Base-by-base conservation (phyloP, 2,329 filamentous ascomycete genomes). In the Graphilbum sp. region DNA sequence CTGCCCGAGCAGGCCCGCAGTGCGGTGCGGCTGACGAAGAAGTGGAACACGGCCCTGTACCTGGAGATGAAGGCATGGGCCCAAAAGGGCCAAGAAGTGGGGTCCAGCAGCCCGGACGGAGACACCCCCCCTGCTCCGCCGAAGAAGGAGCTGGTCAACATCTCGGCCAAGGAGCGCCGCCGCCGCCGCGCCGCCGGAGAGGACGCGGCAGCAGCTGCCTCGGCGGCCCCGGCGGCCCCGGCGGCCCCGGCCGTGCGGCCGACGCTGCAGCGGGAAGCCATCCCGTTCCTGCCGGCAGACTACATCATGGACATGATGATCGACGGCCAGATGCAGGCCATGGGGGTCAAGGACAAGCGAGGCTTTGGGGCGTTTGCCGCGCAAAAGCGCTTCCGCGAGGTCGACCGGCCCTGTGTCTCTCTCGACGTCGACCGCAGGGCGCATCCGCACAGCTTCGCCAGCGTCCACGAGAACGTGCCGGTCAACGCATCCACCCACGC, bases 1-100 rank as follows among this genome's bases (percentile, higher is more conserved):
- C 57, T 58, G 29, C 58, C 63, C 2, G 67, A 71, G 44, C 63
- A 74, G 44, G 55, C 69, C 46, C 66, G 66, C 41, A 72, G 72
- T 42, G 67, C 68, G 2, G 61, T 63, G 2, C 59, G 61, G 35
- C 49, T 75, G 31, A 67, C 67, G 1, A 49, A 49, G 9, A 52
- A 56, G 12, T 75, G 70, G 70, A 70, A 75, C 44, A 45, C 52
- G 5, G 45, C 52, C 29, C 42, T 72, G 4, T 52, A 56, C n/a
- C 52, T 51, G 7, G 51, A 53, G 15, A 51, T 69, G 36, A 49
- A 54, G 1, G 46, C 55, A 8, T 75, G 70, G 69, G 53, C 55
- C 32, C 48, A 52, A 12, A 58, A 46, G 35, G 50, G 49, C 15
- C 27, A 8, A 5, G 13, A 29, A 29, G 6, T 5, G 29, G 18